phyloP scores from a whole-genome alignment of 345 rosid species.

The Bruguiera gymnorhiza region DNA sequence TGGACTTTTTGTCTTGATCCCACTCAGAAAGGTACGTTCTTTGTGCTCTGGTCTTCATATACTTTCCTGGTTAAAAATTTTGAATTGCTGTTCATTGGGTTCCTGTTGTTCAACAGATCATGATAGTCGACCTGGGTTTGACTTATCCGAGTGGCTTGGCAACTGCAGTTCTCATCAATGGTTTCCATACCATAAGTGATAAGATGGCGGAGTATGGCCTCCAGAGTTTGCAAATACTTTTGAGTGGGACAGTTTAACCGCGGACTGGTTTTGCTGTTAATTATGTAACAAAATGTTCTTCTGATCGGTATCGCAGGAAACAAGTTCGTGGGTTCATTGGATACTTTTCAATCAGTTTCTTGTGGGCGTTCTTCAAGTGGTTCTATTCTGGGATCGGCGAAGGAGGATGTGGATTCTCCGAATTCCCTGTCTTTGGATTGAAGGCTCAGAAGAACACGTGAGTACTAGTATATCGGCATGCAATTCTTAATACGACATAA shows the following conservation, averaged over 20 bases:
- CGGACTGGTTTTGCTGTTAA: background rate
- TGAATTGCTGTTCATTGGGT: background rate
- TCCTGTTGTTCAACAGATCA: conserved; percentile 35
- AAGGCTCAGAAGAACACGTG: conserved; percentile 89
- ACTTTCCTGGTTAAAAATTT: background rate
- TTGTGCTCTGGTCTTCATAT: background rate
- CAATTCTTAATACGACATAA: too few relatives aligned
- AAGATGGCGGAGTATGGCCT: conserved; percentile 54
- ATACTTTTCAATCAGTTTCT: conserved; percentile 69
- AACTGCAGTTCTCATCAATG: conserved; percentile 94
- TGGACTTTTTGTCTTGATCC: conserved; percentile 88
- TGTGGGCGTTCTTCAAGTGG: conserved; percentile 96
- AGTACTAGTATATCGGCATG: background rate
- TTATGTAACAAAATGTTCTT: background rate
- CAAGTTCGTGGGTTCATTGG: conserved; percentile 72
- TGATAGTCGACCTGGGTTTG: conserved; percentile 81
- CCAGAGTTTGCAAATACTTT: too few relatives aligned
- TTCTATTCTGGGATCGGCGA: conserved; percentile 49
- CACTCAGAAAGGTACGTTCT: conserved; percentile 67
- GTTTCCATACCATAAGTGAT: conserved; percentile 82
- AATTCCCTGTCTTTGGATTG: conserved; percentile 85
- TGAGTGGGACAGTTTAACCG: background rate
- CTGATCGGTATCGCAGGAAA: conserved; percentile 45
- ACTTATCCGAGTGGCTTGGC: conserved; percentile 91
- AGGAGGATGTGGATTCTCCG: conserved; percentile 68